Percentiles rank a stretch among this genome's conserved stretches.
phyloP scores from a whole-genome alignment of 768 basidiomycete genomes.

The Boletus fagicola region DNA sequence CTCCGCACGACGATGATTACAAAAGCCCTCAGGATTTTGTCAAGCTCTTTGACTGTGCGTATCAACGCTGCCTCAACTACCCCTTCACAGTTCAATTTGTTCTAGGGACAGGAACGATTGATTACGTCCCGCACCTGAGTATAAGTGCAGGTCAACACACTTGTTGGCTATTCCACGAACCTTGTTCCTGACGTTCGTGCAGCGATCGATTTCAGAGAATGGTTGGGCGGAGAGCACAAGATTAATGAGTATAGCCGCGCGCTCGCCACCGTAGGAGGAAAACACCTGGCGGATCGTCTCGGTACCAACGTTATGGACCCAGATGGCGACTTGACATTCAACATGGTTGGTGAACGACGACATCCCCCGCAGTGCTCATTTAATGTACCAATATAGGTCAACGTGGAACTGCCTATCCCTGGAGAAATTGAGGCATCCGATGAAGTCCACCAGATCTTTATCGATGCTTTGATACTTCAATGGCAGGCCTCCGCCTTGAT shows the following conservation, averaged over 20 bases:
- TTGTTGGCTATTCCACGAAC: not conserved
- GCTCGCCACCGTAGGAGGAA: slow-evolving; percentile 67
- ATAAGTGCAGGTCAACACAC: slow-evolving; percentile 46
- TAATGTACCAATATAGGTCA: slow-evolving; percentile 30
- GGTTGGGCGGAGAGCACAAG: slow-evolving; percentile 70
- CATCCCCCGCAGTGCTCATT: not conserved
- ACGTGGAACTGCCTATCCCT: slow-evolving; percentile 40
- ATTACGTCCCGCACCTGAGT: slow-evolving; percentile 52
- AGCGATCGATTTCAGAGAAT: slow-evolving; percentile 72
- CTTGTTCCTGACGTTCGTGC: slow-evolving; percentile 5
- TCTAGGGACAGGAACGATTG: slow-evolving; percentile 64
- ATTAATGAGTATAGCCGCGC: slow-evolving; percentile 71
- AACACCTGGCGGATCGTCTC: slow-evolving; percentile 53
- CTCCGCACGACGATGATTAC: slow-evolving; percentile 40
- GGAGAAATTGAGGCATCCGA: slow-evolving; percentile 22
- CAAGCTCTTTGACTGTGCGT: slow-evolving; percentile 47
- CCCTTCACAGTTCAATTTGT: not conserved
- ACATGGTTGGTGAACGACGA: slow-evolving; percentile 51
- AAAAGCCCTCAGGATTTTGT: slow-evolving; percentile 40
- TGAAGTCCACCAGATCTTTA: slow-evolving; percentile 16
- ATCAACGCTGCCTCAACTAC: not conserved
- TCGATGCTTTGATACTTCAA: slow-evolving; percentile 19
- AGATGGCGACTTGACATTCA: slow-evolving; percentile 55
- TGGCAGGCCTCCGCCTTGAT: slow-evolving; percentile 15
- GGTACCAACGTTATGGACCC: slow-evolving; percentile 65